These are phyloP conservation scores for Lentinula sp. DNA, from an alignment of 768 basidiomycete genomes.

Conservation along the genomic window DNA sequence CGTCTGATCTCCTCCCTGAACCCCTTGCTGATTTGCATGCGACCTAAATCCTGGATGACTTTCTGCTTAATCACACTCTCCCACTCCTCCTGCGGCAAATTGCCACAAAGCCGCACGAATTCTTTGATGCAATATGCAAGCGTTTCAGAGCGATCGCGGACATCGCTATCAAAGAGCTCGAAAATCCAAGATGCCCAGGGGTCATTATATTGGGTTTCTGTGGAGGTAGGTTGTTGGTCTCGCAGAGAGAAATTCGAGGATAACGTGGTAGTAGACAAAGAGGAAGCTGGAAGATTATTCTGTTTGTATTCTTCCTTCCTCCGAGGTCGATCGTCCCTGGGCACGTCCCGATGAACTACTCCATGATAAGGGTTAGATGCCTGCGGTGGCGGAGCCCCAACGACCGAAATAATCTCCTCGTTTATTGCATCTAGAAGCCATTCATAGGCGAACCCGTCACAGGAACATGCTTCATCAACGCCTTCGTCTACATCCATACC, in stretches of 20 bases:
- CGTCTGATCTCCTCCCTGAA: constrained; percentile 60
- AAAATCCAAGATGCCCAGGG: constrained; percentile 24
- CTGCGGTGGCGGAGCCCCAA: constrained; percentile 36
- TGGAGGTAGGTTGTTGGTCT: not conserved
- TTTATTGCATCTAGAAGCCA: constrained; percentile 43
- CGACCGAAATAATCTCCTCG: constrained; percentile 48
- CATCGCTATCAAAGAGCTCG: constrained; percentile 10
- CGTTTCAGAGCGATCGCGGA: constrained; percentile 28
- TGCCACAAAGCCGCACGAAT: constrained; percentile 20
- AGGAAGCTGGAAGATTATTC: not conserved
- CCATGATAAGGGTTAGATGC: not conserved
- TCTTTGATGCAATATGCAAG: constrained; percentile 36
- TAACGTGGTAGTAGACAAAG: not conserved
- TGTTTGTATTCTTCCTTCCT: not conserved
- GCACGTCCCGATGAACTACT: not conserved
- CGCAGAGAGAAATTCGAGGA: not conserved
- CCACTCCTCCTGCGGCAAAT: constrained; percentile 1
- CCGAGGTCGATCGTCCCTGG: not conserved
- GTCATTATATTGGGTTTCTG: constrained; percentile 24
- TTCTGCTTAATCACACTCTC: constrained; percentile 34
- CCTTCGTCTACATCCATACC: constrained; percentile 20
- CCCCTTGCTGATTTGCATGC: constrained; percentile 55
- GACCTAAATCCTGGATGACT: constrained; percentile 42
- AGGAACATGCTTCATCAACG: not conserved
- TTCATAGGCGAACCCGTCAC: constrained; percentile 26